These are phyloP conservation scores for Schizosaccharomyces octosporus DNA, from an alignment of 805 yeast genomes.

Conservation along the genomic window DNA sequence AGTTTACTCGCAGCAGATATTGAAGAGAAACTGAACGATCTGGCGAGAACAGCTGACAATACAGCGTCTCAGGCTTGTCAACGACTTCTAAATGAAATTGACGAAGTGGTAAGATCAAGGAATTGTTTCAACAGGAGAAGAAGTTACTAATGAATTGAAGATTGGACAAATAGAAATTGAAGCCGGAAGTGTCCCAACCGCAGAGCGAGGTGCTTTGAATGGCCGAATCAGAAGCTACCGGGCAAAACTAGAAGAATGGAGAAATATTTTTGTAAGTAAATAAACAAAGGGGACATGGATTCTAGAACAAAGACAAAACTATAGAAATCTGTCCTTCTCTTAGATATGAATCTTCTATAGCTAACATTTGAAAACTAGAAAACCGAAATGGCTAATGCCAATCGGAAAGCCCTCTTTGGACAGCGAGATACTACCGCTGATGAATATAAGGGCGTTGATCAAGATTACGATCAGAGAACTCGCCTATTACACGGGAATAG, in stretches of 20 bases:
- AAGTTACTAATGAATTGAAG: conserved; percentile 6
- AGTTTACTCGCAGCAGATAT: not conserved
- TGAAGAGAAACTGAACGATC: not conserved
- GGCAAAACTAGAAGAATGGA: not conserved
- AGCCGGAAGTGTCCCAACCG: conserved; percentile 61
- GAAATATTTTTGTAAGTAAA: not conserved
- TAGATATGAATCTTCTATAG: no score
- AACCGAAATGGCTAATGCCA: conserved; percentile 11
- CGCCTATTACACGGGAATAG: conserved; percentile 56
- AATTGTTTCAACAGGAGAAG: not conserved
- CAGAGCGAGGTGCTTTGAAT: conserved; percentile 42
- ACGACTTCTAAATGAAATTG: conserved; percentile 50
- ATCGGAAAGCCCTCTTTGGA: conserved; percentile 52
- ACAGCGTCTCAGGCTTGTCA: conserved; percentile 10
- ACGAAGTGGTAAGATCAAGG: conserved; percentile 26
- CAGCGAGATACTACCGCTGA: conserved; percentile 16
- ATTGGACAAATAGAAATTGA: conserved; percentile 74
- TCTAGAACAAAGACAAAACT: no score
- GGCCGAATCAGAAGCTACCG: conserved; percentile 31
- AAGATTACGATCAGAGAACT: conserved; percentile 44
- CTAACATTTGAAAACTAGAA: not conserved
- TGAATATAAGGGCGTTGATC: conserved; percentile 7
- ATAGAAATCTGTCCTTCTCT: no score
- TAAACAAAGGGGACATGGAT: no score
- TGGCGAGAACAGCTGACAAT: not conserved